Evolutionary conservation across 352 stramenopile genomes (phyloP), one percentile per base, ranked within the genome.

Genomic region (Plasmopara halstedii): DNA sequence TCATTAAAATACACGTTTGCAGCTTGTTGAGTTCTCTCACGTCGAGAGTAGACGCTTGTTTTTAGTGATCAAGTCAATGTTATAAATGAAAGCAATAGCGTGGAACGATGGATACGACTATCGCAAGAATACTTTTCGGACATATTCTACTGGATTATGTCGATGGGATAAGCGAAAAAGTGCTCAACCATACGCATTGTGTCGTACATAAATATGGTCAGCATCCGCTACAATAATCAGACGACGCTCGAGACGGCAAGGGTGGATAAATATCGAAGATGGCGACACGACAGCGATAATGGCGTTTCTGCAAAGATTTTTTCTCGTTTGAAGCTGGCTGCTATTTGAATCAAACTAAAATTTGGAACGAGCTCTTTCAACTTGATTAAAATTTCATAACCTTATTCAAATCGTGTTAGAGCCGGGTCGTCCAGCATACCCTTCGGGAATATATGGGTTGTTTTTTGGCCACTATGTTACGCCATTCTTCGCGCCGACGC

Each of bases 81-180:
- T 52, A 40, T 56, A 47, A 46, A 56, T 46, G 53, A 51, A 40
- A n/a, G n/a, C n/a, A n/a, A n/a, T n/a, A n/a, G n/a, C 15, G 52
- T 60, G 52, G 47, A 42, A 62, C 54, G 11, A 38, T 35, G 33
- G 9, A 44, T 46, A 44, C 54, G 54, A 62, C 54, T 62, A 54
- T 62, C 42, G 18, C 35, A 50, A 62, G 37, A 29, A 51, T n/a
- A n/a, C n/a, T n/a, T n/a, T n/a, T n/a, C n/a, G n/a, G n/a, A n/a
- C n/a, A n/a, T n/a, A n/a, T n/a, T n/a, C n/a, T n/a, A n/a, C n/a
- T n/a, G n/a, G n/a, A n/a, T n/a, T n/a, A n/a, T n/a, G n/a, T n/a
- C n/a, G n/a, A n/a, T n/a, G n/a, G n/a, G n/a, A n/a, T n/a, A n/a
- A n/a, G n/a, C n/a, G n/a, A n/a, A n/a, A n/a, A n/a, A n/a, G n/a